Evolutionary conservation across 371 early-diverging fungal species (phyloP).

Genomic region (Caulochytrium protostelioides): DNA sequence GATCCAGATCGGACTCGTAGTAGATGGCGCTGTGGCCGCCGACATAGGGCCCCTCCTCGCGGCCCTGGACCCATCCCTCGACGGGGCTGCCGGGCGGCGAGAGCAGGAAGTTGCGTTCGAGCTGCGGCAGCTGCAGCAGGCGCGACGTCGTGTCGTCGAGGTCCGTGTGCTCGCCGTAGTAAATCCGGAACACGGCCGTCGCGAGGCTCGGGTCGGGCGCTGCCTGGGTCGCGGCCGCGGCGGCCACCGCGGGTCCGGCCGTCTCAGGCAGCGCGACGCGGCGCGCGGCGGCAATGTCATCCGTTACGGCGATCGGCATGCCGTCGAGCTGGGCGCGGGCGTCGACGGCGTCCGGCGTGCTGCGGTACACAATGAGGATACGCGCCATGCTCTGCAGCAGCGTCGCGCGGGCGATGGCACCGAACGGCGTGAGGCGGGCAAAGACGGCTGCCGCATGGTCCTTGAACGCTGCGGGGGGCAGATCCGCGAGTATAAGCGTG

Average conservation of each 20-base stretch:
- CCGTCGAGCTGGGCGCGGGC: background rate
- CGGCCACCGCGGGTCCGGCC: background rate
- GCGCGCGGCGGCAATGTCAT: background rate
- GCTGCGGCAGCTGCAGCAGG: constrained; percentile 15
- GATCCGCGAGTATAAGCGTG: constrained; percentile 10
- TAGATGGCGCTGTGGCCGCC: no score
- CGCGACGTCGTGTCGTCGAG: constrained; percentile 4
- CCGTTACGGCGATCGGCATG: constrained; percentile 5
- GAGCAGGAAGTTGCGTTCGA: constrained; percentile 20
- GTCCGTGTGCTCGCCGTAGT: constrained; percentile 8
- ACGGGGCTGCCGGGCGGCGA: constrained; percentile 26
- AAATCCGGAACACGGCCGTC: background rate
- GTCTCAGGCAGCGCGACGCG: constrained; percentile 1
- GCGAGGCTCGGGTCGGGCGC: background rate
- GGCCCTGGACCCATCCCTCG: no score
- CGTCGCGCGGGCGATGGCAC: background rate
- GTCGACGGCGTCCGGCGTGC: background rate
- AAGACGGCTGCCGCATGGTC: constrained; percentile 1
- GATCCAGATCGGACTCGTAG: no score
- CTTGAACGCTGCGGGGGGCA: constrained; percentile 4
- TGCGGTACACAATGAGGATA: constrained; percentile 2
- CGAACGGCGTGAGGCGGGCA: constrained; percentile 1
- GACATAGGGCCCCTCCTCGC: no score
- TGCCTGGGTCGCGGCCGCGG: background rate
- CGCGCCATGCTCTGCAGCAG: constrained; percentile 8